Conservation (phyloP, 208 protist genomes). For the Wallacemonas sp. region DNA sequence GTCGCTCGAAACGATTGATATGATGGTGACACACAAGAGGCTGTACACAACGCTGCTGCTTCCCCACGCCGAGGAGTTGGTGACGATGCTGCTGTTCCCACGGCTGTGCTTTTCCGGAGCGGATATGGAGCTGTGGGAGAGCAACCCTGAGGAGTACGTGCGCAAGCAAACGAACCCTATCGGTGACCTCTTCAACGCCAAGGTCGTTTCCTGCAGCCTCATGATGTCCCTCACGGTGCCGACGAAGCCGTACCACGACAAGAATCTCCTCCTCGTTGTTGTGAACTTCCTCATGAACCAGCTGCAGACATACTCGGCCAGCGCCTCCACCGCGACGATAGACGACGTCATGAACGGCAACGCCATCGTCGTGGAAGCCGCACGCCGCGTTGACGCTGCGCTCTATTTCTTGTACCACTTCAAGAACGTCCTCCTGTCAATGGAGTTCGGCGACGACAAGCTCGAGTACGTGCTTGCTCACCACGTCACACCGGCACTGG, state of each 20-base stretch:
- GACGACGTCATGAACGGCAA: slow-evolving; percentile 23
- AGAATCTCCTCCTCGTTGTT: slow-evolving; percentile 41
- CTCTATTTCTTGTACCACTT: slow-evolving; percentile 79
- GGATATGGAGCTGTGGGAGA: slow-evolving; percentile 85
- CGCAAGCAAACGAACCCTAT: slow-evolving; percentile 75
- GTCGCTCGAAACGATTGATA: slow-evolving; percentile 63
- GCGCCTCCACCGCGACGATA: slow-evolving; percentile 22
- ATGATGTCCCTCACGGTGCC: slow-evolving; percentile 62
- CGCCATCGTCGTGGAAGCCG: slow-evolving; percentile 31
- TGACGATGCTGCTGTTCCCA: slow-evolving; percentile 86
- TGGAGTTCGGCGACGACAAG: slow-evolving; percentile 64
- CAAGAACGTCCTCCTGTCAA: slow-evolving; percentile 42
- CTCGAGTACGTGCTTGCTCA: slow-evolving; percentile 78
- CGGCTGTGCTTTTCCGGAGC: slow-evolving; percentile 78
- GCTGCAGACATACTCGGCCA: slow-evolving; percentile 41
- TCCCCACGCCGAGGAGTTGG: slow-evolving; percentile 63
- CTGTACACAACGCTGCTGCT: slow-evolving; percentile 48
- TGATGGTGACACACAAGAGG: slow-evolving; percentile 34
- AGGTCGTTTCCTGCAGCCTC: slow-evolving; percentile 66
- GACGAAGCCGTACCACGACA: slow-evolving; percentile 67
- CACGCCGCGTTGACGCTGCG: slow-evolving; percentile 70
- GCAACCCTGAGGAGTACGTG: slow-evolving; percentile 92
- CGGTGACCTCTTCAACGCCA: slow-evolving; percentile 81
- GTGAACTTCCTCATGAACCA: slow-evolving; percentile 79
- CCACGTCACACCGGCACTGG: slow-evolving; percentile 73